Base-by-base conservation (phyloP, 1,284 basidiomycete genomes). In the Tylopilus sp. region DNA sequence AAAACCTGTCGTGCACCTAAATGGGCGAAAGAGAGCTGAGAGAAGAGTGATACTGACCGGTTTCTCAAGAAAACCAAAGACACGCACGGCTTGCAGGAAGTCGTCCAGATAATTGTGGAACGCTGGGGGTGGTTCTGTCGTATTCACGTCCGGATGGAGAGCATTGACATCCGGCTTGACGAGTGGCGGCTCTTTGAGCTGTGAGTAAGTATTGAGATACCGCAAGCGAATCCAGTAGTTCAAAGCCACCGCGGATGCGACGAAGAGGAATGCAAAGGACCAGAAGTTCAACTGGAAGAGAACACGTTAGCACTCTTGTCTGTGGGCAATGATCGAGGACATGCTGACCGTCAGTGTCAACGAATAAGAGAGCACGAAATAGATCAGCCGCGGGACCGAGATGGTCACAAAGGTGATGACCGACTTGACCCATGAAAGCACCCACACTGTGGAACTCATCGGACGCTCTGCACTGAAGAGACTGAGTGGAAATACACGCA, bases 61-160 rank as follows among this genome's bases (percentile, higher is more conserved):
- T 69, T 94, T 95, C 71, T 97, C 93, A 26, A 97, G 75, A 66
- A 96, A 97, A 19, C 94, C 95, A 62, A 97, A 97, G 10, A 97
- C 90, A 46, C 93, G 81, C 50, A 97, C 90, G 5, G 94, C 94
- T 56, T 94, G 87, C 39, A 97, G 69, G 63, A 97, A 97, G 61
- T 97, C 95, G 65, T 97, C 94, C 28, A 97, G 76, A 63, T 97
- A 97, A 61, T 95, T 94, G 64, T 95, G 92, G 61, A 97, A 93
- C 4, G 84, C 80, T 6, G 86, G 79, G 0, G 84, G 77, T n/a
- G 80, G 72, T 51, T 88, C 86, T 59, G 75, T 66, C 15, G 55
- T 80, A 53, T 91, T 91, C n/a, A 92, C 84, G 64, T 93, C 91
- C 3, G 92, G 91, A 69, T 94, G 91, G 31, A 89, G 75, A 58